Evolutionary conservation across 805 yeast species (phyloP).

Genomic region (Metschnikowia bowlesiae): DNA sequence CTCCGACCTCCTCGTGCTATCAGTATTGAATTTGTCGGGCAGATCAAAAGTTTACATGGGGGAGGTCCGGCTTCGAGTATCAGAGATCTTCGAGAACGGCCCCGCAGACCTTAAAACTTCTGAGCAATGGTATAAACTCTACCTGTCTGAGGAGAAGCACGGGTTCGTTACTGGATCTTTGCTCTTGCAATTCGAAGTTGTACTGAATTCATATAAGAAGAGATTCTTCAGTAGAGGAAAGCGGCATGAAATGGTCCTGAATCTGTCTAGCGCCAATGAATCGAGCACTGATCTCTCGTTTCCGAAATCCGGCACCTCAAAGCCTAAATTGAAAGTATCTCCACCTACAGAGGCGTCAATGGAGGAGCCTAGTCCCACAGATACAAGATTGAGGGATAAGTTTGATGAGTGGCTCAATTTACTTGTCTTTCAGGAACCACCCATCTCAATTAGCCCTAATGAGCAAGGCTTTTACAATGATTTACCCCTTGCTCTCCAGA

Average conservation of each 20-base stretch:
- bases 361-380: slow-evolving; percentile 5
- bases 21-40: slow-evolving; percentile 40
- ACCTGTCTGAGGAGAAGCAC: slow-evolving; percentile 35
- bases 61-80: slow-evolving; percentile 30
- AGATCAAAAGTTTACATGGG: slow-evolving; percentile 38
- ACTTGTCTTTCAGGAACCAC: slow-evolving; percentile 21
- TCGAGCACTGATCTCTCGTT: background rate
- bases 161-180: slow-evolving; percentile 48
- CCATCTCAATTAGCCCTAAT: slow-evolving; percentile 18
- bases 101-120: slow-evolving; percentile 20
- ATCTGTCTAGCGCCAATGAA: background rate
- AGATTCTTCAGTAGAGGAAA: background rate
- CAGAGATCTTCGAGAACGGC: slow-evolving; percentile 24
- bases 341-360: slow-evolving; percentile 6
- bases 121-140: slow-evolving; percentile 43
- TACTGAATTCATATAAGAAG: slow-evolving; percentile 14
- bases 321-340: slow-evolving; percentile 1
- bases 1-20: slow-evolving; percentile 27
- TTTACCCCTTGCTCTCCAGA: slow-evolving; percentile 12
- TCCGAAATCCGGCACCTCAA: slow-evolving; percentile 1
- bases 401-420: slow-evolving; percentile 27
- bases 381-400: background rate
- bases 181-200: slow-evolving; percentile 39
- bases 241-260: background rate
- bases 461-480: slow-evolving; percentile 40